Evolutionary conservation across 192 early-diverging fungal species (phyloP), one percentile per base, ranked within the genome.

Genomic region (Dimargaris xerosporica): DNA sequence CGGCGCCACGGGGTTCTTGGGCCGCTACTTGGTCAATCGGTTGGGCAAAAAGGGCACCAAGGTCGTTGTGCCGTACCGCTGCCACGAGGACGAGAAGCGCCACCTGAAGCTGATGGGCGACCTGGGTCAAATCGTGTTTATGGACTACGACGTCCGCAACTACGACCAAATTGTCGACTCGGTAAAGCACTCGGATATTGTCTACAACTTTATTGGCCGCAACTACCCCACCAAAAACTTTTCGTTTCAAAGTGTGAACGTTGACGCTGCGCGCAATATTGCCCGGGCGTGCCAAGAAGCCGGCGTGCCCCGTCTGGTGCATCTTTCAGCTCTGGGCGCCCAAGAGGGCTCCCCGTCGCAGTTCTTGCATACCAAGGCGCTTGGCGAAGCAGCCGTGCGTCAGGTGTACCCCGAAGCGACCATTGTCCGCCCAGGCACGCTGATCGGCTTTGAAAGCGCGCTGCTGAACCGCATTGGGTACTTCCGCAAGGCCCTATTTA

Each of bases 171-270:
- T 98, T 62, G 78, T 78, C 31, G 88, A 90, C 69, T 82, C 80
- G 67, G 80, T 98, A 44, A 87, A 86, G 63, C 87, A 98, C 75
- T 92, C 91, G 28, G 96, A 98, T 66, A 83, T 89, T 47, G 93
- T 98, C 62, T 89, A 91, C 72, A 98, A 98, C 70, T 80, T 93
- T 55, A 85, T 98, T 60, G 96, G 92, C 15, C 82, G 86, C 67
- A 88, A 91, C 77, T 94, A 85, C 63, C 82, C 83, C 59, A 94
- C 96, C 61, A 92, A 91, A 73, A 96, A 95, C 84, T 98, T 93
- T 68, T 79, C 80, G 12, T 85, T 91, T 65, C 74, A 90, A 29
- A 74, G 87, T 64, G 87, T 92, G 21, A 86, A 98, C 68, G 80
- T 91, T 54, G 86, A 93, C 52, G 88, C 81, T 53, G 79, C 96